Evolutionary conservation across 163 green algal genomes (phyloP), one percentile per base, ranked within the genome.

Genomic region (Scenedesmus sp.): DNA sequence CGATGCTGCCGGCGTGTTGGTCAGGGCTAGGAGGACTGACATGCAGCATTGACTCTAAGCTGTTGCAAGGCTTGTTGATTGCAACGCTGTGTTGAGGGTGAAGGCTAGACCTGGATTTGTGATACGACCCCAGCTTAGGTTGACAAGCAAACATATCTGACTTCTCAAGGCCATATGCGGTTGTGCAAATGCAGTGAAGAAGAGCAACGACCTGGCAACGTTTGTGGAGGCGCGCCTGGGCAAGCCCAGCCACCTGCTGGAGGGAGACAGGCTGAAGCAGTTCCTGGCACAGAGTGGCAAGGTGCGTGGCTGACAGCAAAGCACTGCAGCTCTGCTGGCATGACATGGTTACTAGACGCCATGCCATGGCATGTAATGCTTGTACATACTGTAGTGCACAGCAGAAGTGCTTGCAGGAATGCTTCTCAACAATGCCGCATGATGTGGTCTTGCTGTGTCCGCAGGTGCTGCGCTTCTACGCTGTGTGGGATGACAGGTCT

Each of bases 401-500:
- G 96, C 93, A 93, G 94, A 85, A 20, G 59, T 13, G 96, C 23
- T 79, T 46, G 20, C 70, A 34, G 5, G 70, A 46, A 46, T 52
- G 70, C 23, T 12, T 13, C 5, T 52, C 70, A 2, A 7, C 4
- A 34, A 3, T 76, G 66, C 18, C 18, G 2, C 70, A 16, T 23
- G 23, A 3, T 13, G 7, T 79, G 70, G 23, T 79, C 23, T 13
- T 12, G 70, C 70, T 5, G 20, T 1, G 70, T 79, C 70, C 20
- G 70, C 70, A 79, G 70, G 70, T 98, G 86, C 94, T 98, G 90
- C 94, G 96, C 52, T 98, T 98, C 92, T 98, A 93, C 88, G 97
- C 95, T 90, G 90, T 99, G 7, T 99, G 97, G 97, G 97, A 99
- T 86, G 97, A 99, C 93, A 91, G 97, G n/a, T 82, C 74, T 59